These are phyloP conservation scores for Geopyxis carbonaria DNA, from an alignment of 495 filamentous ascomycete genomes.

Conservation along the genomic window DNA sequence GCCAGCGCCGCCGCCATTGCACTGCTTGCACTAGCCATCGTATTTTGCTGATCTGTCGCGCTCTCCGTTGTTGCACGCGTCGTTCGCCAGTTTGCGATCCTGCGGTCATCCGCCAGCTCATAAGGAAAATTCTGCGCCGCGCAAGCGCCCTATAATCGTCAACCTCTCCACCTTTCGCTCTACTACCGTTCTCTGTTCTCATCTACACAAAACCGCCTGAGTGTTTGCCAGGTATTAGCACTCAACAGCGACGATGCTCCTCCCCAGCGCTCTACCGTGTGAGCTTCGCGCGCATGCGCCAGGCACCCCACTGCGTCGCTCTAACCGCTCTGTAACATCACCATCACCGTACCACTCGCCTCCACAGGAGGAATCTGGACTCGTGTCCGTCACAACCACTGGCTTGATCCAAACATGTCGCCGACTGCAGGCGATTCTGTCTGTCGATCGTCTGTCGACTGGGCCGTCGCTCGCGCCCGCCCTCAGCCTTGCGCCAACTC, in stretches of 20 bases:
- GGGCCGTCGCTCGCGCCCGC: constrained; percentile 9
- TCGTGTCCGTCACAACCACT: constrained; percentile 17
- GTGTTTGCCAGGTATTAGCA: too few species aligned
- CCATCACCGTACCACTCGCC: constrained; percentile 19
- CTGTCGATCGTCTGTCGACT: constrained; percentile 8
- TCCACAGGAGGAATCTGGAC: constrained; percentile 13
- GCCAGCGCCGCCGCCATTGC: not conserved
- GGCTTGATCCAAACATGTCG: constrained; percentile 23
- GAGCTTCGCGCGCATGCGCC: constrained; percentile 15
- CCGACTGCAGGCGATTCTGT: constrained; percentile 22
- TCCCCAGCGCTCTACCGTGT: constrained; percentile 24
- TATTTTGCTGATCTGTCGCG: not conserved
- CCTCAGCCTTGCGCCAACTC: not conserved
- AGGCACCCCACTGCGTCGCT: not conserved
- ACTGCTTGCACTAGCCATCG: not conserved
- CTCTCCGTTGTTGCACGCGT: not conserved
- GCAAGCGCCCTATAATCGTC: constrained; percentile 7
- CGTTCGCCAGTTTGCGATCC: not conserved
- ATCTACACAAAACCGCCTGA: constrained; percentile 3
- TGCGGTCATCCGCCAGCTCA: constrained; percentile 22
- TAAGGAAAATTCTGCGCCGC: too few species aligned
- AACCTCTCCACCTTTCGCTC: too few species aligned
- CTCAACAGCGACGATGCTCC: constrained; percentile 18
- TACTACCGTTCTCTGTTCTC: constrained; percentile 4
- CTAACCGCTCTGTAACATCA: too few species aligned